Evolutionary conservation across 495 filamentous ascomycete genomes (phyloP).

Genomic region (Niebla homalea): DNA sequence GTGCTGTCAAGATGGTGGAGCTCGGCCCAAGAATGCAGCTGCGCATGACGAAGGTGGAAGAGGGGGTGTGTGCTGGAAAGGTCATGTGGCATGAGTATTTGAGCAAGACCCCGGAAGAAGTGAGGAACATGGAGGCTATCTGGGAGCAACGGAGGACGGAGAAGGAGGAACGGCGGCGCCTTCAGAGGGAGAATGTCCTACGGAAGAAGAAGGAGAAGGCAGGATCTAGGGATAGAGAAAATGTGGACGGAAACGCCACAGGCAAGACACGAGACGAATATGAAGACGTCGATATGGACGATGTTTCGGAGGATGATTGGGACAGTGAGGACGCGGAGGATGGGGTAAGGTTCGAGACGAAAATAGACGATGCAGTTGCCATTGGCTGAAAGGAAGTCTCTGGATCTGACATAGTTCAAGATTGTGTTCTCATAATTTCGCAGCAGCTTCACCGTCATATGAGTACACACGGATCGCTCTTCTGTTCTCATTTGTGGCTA

Average conservation of each 20-base stretch:
- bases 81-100: conserved; percentile 97
- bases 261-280: conserved; percentile 46
- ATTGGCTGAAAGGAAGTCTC: neutral
- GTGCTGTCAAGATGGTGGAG: conserved; percentile 81
- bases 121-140: conserved; percentile 58
- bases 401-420: neutral
- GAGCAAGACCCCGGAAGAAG: conserved; percentile 65
- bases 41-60: conserved; percentile 89
- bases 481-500: neutral
- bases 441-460: too few relatives aligned
- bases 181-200: conserved; percentile 38
- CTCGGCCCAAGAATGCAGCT: conserved; percentile 82
- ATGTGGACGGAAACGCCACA: conserved; percentile 19
- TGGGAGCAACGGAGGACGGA: conserved; percentile 69
- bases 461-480: neutral
- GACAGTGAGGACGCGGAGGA: conserved; percentile 49
- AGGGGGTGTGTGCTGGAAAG: conserved; percentile 79
- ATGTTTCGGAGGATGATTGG: conserved; percentile 21
- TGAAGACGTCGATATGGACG: conserved; percentile 41
- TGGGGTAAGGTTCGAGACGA: conserved; percentile 39
- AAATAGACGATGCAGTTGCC: conserved; percentile 35
- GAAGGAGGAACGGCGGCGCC: conserved; percentile 75
- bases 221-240: conserved; percentile 26
- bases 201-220: conserved; percentile 28
- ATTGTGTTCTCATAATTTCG: neutral